These are phyloP conservation scores for Colletotrichum eleusines DNA, from an alignment of 2,329 filamentous ascomycete species.

Conservation along the genomic window DNA sequence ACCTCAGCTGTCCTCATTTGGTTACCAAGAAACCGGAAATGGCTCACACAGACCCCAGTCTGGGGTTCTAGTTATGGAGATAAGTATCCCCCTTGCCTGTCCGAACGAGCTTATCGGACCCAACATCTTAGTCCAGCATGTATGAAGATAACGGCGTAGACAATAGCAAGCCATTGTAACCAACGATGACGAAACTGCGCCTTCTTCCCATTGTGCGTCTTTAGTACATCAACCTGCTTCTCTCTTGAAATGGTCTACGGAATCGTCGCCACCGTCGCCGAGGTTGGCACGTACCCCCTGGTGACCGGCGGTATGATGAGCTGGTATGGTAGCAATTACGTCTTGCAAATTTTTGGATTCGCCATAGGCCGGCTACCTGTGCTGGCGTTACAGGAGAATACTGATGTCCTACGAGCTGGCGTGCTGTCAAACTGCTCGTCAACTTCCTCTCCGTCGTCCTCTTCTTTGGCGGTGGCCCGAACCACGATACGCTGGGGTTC, in stretches of 20 bases:
- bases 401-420: too few relatives aligned
- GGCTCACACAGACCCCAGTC: too few relatives aligned
- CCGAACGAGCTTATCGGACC: neutral
- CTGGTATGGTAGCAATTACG: neutral
- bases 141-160: neutral
- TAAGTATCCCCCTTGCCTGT: neutral
- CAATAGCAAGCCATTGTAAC: neutral
- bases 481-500: too few relatives aligned
- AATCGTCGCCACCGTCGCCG: neutral
- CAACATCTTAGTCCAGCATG: neutral
- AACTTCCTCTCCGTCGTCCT: too few relatives aligned
- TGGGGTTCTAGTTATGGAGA: too few relatives aligned
- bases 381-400: too few relatives aligned
- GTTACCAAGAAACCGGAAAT: neutral
- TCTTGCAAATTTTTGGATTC: neutral
- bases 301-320: neutral
- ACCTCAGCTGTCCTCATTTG: neutral
- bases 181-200: neutral
- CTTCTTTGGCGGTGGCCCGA: too few relatives aligned
- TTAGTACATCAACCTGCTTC: neutral
- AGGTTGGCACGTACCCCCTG: neutral
- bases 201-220: neutral
- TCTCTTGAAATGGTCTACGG: neutral
- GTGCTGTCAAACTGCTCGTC: too few relatives aligned
- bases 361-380: too few relatives aligned